Conservation (phyloP, 768 basidiomycete species). For the Neoboletus brunneissimus region DNA sequence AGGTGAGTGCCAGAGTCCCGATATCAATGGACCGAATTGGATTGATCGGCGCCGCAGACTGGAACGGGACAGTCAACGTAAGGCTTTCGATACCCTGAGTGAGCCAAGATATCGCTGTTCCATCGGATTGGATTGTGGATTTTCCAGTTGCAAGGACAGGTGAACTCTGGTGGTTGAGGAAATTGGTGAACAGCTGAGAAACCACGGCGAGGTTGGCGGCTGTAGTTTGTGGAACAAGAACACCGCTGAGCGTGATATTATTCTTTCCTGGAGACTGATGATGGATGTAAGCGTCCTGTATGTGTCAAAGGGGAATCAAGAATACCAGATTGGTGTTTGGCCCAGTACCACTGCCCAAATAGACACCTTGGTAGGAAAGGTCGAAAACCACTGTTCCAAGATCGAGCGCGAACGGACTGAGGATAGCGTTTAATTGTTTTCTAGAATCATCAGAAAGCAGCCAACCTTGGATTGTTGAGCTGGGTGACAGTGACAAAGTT, state of each 20-base stretch:
- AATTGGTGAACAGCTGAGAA: conserved; percentile 66
- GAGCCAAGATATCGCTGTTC: conserved; percentile 62
- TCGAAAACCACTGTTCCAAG: conserved; percentile 66
- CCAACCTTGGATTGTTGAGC: conserved; percentile 56
- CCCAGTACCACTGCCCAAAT: conserved; percentile 55
- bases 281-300: conserved; percentile 1
- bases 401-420: conserved; percentile 64
- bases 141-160: conserved; percentile 57
- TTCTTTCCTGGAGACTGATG: conserved; percentile 52
- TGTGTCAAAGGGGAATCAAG: neutral
- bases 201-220: conserved; percentile 45
- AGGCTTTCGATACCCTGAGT: conserved; percentile 57
- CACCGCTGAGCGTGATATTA: conserved; percentile 55
- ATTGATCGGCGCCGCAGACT: conserved; percentile 46
- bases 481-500: conserved; percentile 56
- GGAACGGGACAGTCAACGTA: conserved; percentile 61
- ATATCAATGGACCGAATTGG: conserved; percentile 67
- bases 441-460: neutral
- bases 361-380: conserved; percentile 54
- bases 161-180: conserved; percentile 61
- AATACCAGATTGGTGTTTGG: conserved; percentile 50
- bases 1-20: conserved; percentile 54
- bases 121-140: conserved; percentile 57
- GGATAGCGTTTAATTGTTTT: neutral
- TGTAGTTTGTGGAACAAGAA: conserved; percentile 51